A percentile compares a stretch with the other conserved stretches of the same genome.
Conservation (phyloP, 2,329 filamentous ascomycete species). For the Ambrosiella cleistominuta region DNA sequence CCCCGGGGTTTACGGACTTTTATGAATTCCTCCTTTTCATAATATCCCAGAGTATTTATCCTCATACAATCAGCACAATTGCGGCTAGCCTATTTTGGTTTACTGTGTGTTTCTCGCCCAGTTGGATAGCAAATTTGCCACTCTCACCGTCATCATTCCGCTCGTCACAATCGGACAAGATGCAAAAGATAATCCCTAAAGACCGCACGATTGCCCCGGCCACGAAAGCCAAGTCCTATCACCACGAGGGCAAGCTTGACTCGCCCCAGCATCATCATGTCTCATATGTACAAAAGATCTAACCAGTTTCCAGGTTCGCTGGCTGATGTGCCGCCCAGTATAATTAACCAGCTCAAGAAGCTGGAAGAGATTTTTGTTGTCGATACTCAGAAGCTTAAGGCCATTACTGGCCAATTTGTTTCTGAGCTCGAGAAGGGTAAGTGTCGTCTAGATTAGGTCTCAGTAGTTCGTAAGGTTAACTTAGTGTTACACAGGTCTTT, state of each 20-base stretch:
- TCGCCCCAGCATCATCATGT: not conserved
- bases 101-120: not conserved
- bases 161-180: not conserved
- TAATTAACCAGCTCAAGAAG: constrained; percentile 60
- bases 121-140: not conserved
- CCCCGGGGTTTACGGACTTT: not conserved
- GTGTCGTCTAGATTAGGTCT: constrained; percentile 13
- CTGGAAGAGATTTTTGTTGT: constrained; percentile 77
- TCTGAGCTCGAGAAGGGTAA: constrained; percentile 71
- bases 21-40: no score
- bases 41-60: no score
- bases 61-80: not conserved
- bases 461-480: not conserved
- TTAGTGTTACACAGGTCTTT: constrained; percentile 18
- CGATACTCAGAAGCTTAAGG: constrained; percentile 61
- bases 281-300: not conserved
- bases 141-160: not conserved
- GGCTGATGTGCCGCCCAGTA: constrained; percentile 74
- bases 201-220: constrained; percentile 11
- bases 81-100: not conserved
- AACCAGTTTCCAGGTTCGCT: constrained; percentile 50
- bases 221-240: constrained; percentile 12
- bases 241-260: constrained; percentile 11
- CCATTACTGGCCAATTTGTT: constrained; percentile 79
- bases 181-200: constrained; percentile 7